Conservation (phyloP, 768 basidiomycete genomes). For the Solioccasus polychromus region DNA sequence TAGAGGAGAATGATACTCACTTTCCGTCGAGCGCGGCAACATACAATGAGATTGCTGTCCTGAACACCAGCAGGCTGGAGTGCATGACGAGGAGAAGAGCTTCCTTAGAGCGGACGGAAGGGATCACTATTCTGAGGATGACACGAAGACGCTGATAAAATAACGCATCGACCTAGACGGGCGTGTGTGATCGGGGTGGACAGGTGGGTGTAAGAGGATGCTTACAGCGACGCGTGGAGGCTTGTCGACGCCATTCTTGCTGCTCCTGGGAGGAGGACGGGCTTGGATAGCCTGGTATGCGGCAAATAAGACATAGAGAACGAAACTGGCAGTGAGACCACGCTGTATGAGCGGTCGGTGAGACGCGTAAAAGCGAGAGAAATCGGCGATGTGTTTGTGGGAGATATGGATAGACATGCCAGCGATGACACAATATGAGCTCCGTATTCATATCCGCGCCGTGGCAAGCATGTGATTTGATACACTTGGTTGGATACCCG, state of each 20-base stretch:
- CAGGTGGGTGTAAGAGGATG: not conserved
- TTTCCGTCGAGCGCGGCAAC: conserved; percentile 93
- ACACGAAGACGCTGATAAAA: conserved; percentile 80
- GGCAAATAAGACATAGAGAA: conserved; percentile 63
- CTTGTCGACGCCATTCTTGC: conserved; percentile 35
- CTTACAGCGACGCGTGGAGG: conserved; percentile 67
- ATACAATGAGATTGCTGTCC: conserved; percentile 91
- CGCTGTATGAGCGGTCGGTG: conserved; percentile 76
- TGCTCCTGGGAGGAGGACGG: conserved; percentile 31
- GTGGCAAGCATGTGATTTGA: too few species aligned
- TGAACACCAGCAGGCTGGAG: conserved; percentile 80
- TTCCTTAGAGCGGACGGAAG: conserved; percentile 80
- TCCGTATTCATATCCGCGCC: not conserved
- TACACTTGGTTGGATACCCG: too few species aligned
- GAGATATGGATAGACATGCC: conserved; percentile 32
- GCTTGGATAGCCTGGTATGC: conserved; percentile 59
- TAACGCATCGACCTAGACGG: conserved; percentile 80
- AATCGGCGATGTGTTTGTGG: conserved; percentile 39
- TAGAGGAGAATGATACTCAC: conserved; percentile 39
- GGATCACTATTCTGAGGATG: conserved; percentile 87
- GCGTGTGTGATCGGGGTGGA: not conserved
- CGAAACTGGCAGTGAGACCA: conserved; percentile 63
- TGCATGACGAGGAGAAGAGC: conserved; percentile 85
- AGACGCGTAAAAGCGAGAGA: conserved; percentile 52
- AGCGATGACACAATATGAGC: not conserved